Percentiles rank a stretch among this genome's conserved stretches.
Evolutionary conservation across 108 stramenopile species (phyloP).

Genomic region (Fragilariopsis cylindrus): DNA sequence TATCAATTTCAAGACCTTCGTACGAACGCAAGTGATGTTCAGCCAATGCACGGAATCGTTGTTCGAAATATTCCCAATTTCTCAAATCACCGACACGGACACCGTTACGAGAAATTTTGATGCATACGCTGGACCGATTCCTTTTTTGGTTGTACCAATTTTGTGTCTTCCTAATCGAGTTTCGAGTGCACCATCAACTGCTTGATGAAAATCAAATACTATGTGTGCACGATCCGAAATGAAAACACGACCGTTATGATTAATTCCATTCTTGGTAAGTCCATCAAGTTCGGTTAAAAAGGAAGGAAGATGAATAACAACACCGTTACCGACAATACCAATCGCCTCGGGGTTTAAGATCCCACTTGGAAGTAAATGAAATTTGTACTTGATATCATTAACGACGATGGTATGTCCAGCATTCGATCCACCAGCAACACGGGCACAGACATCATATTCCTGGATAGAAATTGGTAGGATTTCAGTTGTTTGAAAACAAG

Average conservation of each 20-base stretch:
- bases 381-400: conserved; percentile 96
- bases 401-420: conserved; percentile 98
- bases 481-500: no score
- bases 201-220: conserved; percentile 98
- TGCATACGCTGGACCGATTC: conserved; percentile 98
- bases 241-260: conserved; percentile 85
- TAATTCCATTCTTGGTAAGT: conserved; percentile 72
- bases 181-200: conserved; percentile 89
- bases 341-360: conserved; percentile 88
- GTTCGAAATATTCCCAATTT: conserved; percentile 86
- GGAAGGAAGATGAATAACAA: conserved; percentile 94
- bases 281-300: conserved; percentile 91
- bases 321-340: conserved; percentile 98
- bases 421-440: conserved; percentile 96
- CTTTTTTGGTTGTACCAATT: conserved; percentile 97
- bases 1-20: conserved; percentile 87
- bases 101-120: conserved; percentile 96
- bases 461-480: neutral
- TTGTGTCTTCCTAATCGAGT: conserved; percentile 83
- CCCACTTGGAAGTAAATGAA: conserved; percentile 97
- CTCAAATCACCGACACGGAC: conserved; percentile 94
- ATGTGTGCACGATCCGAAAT: conserved; percentile 96
- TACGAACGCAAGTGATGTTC: conserved; percentile 71
- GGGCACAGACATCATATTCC: conserved; percentile 96
- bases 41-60: conserved; percentile 83